Base-by-base conservation (phyloP, 2,329 filamentous ascomycete genomes). In the Nigrospora osmanthi region DNA sequence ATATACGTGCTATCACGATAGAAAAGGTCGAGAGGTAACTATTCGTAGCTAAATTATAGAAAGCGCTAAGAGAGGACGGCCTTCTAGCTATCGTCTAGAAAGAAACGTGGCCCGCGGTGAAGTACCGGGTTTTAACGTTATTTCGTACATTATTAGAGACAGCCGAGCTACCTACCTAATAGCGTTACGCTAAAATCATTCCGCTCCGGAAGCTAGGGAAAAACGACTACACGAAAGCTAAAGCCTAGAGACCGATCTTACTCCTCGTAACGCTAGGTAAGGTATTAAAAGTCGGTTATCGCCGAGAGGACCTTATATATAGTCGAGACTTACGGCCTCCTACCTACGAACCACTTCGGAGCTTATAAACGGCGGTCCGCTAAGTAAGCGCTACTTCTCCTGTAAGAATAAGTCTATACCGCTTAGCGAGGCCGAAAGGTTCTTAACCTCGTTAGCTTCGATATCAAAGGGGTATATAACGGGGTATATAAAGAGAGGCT, bases 381-480 rank as follows among this genome's bases (percentile, higher is more conserved):
- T n/a, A 17, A 38, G 15, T 17, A 36, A n/a, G 60, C 62, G 43
- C 57, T 68, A 3, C 9, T 59, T 3, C 47, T 62, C 34, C 36
- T 65, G 14, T 38, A 57, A 42, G 52, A 63, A 47, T 14, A 54
- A 7, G 57, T 64, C 30, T 59, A 60, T 34, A 44, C 52, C 54
- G 47, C 36, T 45, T 46, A 33, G 44, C 38, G 40, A 14, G 28
- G 34, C 10, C 39, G 49, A 40, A 55, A 57, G 47, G 56, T 61
- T 9, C 47, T 66, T 6, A 63, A 58, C 40, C 51, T 67, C 11
- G 51, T 65, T 37, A 63, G 57, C 44, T 68, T 68, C 41, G 59
- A 69, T 50, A 52, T 69, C 2, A 68, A 69, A 48, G 63, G 63
- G 17, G 64, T 61, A 40, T 69, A 65, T 45, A 69, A 69, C 41